Percentiles rank a stretch among this genome's conserved stretches.
phyloP scores from a whole-genome alignment of 2,329 filamentous ascomycete species.

The Scytalidium sp. region DNA sequence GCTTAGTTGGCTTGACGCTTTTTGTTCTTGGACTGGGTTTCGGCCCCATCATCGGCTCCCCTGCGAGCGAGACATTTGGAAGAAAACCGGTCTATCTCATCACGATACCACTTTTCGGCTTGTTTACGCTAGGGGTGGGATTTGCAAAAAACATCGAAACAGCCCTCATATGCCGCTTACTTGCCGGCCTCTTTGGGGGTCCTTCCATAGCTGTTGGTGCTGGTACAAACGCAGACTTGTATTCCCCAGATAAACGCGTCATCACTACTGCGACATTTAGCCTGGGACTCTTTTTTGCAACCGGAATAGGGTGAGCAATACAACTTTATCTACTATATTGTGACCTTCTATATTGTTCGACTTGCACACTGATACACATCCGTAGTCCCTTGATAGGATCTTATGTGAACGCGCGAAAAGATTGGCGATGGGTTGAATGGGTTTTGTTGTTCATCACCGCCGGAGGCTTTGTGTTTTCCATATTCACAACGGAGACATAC shows the following conservation, averaged over 20 bases:
- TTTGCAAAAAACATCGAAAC: slow-evolving; percentile 28
- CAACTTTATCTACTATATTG: no score
- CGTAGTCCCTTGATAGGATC: no score
- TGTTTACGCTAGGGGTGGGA: slow-evolving; percentile 55
- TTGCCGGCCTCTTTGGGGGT: slow-evolving; percentile 20
- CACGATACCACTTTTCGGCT: slow-evolving; percentile 41
- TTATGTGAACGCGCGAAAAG: slow-evolving; percentile 2
- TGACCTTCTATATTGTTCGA: no score
- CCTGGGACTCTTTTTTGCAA: no score
- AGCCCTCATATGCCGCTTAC: slow-evolving; percentile 19
- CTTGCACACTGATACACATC: no score
- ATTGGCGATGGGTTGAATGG: slow-evolving; percentile 5
- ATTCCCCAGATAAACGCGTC: no score
- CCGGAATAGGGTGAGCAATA: no score
- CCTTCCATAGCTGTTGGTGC: slow-evolving; percentile 7
- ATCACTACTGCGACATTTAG: no score
- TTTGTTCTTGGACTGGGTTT: no score
- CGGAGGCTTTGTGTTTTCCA: slow-evolving; percentile 1
- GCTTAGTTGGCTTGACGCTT: no score
- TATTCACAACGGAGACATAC: slow-evolving; percentile 3
- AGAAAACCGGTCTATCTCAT: slow-evolving; percentile 31
- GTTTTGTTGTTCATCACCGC: slow-evolving; percentile 3
- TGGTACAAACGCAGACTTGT: slow-evolving; percentile 9
- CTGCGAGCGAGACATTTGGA: slow-evolving; percentile 48
- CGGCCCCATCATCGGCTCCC: slow-evolving; percentile 55